phyloP scores from a whole-genome alignment of 1,139 yeast genomes.

The Torulaspora globosa region DNA sequence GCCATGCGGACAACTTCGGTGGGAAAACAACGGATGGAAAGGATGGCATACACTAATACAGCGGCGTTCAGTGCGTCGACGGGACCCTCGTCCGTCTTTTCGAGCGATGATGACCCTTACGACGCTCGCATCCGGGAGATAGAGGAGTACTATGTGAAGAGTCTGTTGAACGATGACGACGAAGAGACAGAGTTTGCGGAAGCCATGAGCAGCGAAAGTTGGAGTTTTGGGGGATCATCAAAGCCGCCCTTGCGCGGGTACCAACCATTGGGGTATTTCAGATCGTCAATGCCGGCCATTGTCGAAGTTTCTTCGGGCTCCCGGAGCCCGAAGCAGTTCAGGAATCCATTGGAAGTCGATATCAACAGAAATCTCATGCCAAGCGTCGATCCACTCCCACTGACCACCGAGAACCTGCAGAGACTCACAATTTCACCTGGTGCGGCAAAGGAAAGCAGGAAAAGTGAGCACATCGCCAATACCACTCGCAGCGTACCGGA shows the following conservation, averaged over 20 bases:
- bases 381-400: conserved; percentile 21
- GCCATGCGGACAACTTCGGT: background rate
- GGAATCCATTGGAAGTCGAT: conserved; percentile 23
- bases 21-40: background rate
- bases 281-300: conserved; percentile 9
- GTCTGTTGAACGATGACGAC: conserved; percentile 29
- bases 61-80: conserved; percentile 15
- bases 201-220: conserved; percentile 3
- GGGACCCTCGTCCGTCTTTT: conserved; percentile 29
- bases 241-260: conserved; percentile 4
- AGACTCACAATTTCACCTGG: conserved; percentile 13
- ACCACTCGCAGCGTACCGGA: conserved; percentile 10
- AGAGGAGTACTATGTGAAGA: conserved; percentile 36
- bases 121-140: conserved; percentile 31
- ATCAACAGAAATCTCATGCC: conserved; percentile 25
- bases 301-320: background rate
- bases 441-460: conserved; percentile 1
- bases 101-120: conserved; percentile 25
- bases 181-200: conserved; percentile 4
- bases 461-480: conserved; percentile 12
- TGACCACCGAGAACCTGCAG: conserved; percentile 27
- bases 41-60: background rate
- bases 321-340: background rate
- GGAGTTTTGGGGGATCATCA: conserved; percentile 5
- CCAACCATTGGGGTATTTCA: conserved; percentile 10